Conservation (phyloP, 2,329 filamentous ascomycete species). For the Sporothrix protearum region DNA sequence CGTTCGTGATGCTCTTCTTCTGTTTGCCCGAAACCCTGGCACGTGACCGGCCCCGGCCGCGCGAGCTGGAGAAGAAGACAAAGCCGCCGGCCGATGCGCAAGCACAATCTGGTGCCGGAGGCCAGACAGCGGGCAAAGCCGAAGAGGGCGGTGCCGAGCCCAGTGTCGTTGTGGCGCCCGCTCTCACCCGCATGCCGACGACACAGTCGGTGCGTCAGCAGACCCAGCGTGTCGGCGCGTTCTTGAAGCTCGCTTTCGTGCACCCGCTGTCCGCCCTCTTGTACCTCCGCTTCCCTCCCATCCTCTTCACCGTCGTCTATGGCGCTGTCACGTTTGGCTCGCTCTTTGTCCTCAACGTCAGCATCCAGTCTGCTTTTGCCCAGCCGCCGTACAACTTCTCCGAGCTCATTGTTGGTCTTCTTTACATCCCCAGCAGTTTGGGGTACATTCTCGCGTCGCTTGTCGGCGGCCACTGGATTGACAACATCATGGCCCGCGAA, state of each 20-base stretch:
- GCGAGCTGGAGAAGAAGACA: neutral
- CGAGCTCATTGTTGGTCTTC: slow-evolving; percentile 65
- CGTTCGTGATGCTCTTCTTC: slow-evolving; percentile 56
- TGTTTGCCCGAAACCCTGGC: slow-evolving; percentile 64
- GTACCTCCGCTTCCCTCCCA: slow-evolving; percentile 70
- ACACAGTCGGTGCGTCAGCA: slow-evolving; percentile 55
- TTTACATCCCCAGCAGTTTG: slow-evolving; percentile 72
- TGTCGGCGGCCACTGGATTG: slow-evolving; percentile 73
- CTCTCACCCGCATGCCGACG: slow-evolving; percentile 52
- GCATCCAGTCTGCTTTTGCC: slow-evolving; percentile 67
- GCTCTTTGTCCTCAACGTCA: slow-evolving; percentile 75
- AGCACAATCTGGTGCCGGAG: neutral
- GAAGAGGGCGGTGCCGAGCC: neutral
- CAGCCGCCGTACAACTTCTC: slow-evolving; percentile 63
- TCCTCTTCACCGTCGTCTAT: slow-evolving; percentile 69
- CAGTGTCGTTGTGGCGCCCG: slow-evolving; percentile 15
- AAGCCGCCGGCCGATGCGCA: neutral
- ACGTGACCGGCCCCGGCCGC: slow-evolving; percentile 26
- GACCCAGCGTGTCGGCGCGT: slow-evolving; percentile 50
- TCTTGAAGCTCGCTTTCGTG: slow-evolving; percentile 60
- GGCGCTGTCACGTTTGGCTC: slow-evolving; percentile 71
- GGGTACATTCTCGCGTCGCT: slow-evolving; percentile 69
- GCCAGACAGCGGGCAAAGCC: neutral
- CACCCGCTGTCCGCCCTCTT: slow-evolving; percentile 69
- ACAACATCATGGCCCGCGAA: slow-evolving; percentile 74